These are phyloP conservation scores for Begonia masoniana DNA, from an alignment of 306 rosid species.

Conservation along the genomic window DNA sequence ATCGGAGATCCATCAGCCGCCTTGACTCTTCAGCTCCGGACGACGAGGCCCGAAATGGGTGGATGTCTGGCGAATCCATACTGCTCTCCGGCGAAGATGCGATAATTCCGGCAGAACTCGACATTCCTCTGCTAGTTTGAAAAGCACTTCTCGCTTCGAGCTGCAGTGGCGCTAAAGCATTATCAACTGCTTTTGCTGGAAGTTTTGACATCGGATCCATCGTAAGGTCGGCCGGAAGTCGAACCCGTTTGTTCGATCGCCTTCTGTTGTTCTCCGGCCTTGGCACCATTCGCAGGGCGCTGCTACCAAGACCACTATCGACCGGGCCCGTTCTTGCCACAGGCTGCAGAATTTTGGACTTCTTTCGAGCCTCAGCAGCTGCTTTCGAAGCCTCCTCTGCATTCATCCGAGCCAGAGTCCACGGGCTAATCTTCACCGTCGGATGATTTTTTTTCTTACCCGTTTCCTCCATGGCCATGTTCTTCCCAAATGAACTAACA, in stretches of 20 bases:
- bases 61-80: slow-evolving; percentile 83
- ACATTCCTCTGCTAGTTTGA: slow-evolving; percentile 61
- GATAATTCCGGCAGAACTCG: slow-evolving; percentile 50
- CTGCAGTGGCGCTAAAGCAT: slow-evolving; percentile 70
- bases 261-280: slow-evolving; percentile 57
- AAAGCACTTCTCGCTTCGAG: slow-evolving; percentile 68
- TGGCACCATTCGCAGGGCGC: slow-evolving; percentile 50
- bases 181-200: slow-evolving; percentile 32
- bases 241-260: slow-evolving; percentile 58
- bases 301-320: slow-evolving; percentile 55
- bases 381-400: slow-evolving; percentile 91
- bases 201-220: slow-evolving; percentile 37
- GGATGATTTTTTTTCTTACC: slow-evolving; percentile 58
- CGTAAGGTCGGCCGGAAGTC: slow-evolving; percentile 75
- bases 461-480: slow-evolving; percentile 35
- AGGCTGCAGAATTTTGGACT: slow-evolving; percentile 85
- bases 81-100: slow-evolving; percentile 96
- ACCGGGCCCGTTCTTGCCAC: slow-evolving; percentile 42
- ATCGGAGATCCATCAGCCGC: slow-evolving; percentile 41
- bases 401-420: slow-evolving; percentile 88
- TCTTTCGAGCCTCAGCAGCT: slow-evolving; percentile 95
- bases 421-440: slow-evolving; percentile 90
- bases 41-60: slow-evolving; percentile 60
- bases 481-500: slow-evolving; percentile 68
- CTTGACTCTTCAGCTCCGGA: slow-evolving; percentile 64